Conservation (phyloP, 768 basidiomycete genomes). For the Stropharia rugosoannulata region DNA sequence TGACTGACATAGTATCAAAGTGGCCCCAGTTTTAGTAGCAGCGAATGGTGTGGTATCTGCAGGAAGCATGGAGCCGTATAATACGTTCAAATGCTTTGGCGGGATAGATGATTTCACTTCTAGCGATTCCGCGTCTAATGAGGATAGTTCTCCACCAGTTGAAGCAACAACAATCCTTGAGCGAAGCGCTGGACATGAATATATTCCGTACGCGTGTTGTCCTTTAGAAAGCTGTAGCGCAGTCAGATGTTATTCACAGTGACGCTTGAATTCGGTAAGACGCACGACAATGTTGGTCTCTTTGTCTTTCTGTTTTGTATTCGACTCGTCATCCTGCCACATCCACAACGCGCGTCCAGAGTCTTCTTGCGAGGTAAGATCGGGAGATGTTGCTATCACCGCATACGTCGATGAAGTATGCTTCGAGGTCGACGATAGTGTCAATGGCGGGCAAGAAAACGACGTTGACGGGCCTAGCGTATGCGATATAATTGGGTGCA, state of each 20-base stretch:
- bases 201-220: conserved; percentile 21
- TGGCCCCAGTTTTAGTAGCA: conserved; percentile 12
- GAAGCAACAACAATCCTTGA: conserved; percentile 24
- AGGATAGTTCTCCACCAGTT: conserved; percentile 18
- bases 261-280: conserved; percentile 7
- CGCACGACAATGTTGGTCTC: conserved; percentile 38
- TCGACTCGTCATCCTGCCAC: conserved; percentile 53
- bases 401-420: conserved; percentile 54
- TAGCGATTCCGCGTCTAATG: conserved; percentile 23
- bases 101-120: conserved; percentile 19
- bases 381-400: conserved; percentile 47
- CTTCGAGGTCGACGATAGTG: conserved; percentile 32
- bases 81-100: conserved; percentile 10
- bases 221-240: conserved; percentile 18
- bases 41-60: conserved; percentile 12
- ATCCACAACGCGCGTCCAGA: conserved; percentile 55
- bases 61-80: conserved; percentile 20
- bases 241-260: background rate
- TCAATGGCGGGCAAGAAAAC: conserved; percentile 61
- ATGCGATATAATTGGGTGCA: conserved; percentile 68
- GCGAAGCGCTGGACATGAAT: conserved; percentile 21
- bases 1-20: conserved; percentile 18
- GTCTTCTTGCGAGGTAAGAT: conserved; percentile 34
- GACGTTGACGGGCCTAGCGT: conserved; percentile 65
- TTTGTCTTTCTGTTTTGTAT: conserved; percentile 19